These are phyloP conservation scores for Leonotis leonurus DNA, from an alignment of 257 asterid species.

Conservation along the genomic window DNA sequence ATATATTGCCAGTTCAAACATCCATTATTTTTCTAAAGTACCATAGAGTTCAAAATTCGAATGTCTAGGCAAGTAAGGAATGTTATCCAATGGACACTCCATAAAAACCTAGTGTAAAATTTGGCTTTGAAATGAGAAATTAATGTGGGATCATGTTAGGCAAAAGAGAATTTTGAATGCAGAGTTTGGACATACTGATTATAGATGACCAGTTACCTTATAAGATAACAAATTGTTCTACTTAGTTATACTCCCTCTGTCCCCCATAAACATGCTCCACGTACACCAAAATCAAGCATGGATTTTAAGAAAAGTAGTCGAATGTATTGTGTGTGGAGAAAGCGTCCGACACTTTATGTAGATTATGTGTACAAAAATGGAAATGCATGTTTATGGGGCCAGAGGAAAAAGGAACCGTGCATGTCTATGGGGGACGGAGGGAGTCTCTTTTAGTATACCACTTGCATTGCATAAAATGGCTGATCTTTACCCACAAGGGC, in stretches of 20 bases:
- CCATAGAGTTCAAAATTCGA: not conserved
- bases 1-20: not conserved
- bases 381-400: no score
- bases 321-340: no score
- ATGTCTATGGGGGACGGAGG: no score
- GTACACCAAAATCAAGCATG: no score
- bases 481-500: not conserved
- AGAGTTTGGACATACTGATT: not conserved
- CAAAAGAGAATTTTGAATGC: not conserved
- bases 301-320: no score
- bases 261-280: no score
- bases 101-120: not conserved
- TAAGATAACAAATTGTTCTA: not conserved
- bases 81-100: not conserved
- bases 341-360: no score
- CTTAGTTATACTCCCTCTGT: no score
- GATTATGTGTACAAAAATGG: no score
- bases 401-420: no score
- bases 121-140: not conserved
- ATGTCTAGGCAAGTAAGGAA: not conserved
- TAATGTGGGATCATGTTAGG: not conserved
- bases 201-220: not conserved
- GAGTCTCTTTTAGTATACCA: not conserved
- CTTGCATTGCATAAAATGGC: not conserved
- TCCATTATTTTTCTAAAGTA: not conserved